phyloP scores from a whole-genome alignment of 371 early-diverging fungal species.

The Mortierella sp. region DNA sequence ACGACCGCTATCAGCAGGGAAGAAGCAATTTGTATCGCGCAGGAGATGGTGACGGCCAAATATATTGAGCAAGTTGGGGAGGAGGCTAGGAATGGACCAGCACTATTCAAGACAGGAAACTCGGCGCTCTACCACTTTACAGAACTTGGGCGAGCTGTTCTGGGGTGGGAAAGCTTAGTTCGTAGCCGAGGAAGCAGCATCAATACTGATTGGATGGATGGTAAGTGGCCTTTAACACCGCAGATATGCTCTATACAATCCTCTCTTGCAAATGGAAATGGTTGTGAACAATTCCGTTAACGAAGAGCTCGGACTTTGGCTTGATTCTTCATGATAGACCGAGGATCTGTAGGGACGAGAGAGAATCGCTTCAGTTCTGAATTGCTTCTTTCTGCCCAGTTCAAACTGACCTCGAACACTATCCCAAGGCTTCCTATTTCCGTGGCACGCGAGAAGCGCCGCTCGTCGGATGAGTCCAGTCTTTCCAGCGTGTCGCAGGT shows the following conservation, averaged over 20 bases:
- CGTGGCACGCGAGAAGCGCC: conserved; percentile 22
- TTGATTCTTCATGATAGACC: conserved; percentile 5
- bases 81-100: conserved; percentile 41
- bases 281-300: neutral
- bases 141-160: conserved; percentile 59
- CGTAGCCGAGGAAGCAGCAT: conserved; percentile 40
- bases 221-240: conserved; percentile 10
- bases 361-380: conserved; percentile 27
- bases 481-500: conserved; percentile 2
- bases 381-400: conserved; percentile 19
- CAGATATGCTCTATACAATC: neutral
- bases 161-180: conserved; percentile 60
- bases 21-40: conserved; percentile 68
- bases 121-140: conserved; percentile 70
- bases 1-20: conserved; percentile 70
- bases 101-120: conserved; percentile 56
- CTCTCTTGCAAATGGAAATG: no score
- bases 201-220: conserved; percentile 52
- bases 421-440: conserved; percentile 42
- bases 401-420: conserved; percentile 26
- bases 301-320: neutral
- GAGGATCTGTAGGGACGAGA: conserved; percentile 11
- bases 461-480: conserved; percentile 29
- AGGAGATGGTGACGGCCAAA: conserved; percentile 62
- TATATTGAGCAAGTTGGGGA: conserved; percentile 69